Percentiles rank a stretch among this genome's conserved stretches.
Evolutionary conservation across 805 yeast genomes (phyloP).

Genomic region (Ogataea methanolica): DNA sequence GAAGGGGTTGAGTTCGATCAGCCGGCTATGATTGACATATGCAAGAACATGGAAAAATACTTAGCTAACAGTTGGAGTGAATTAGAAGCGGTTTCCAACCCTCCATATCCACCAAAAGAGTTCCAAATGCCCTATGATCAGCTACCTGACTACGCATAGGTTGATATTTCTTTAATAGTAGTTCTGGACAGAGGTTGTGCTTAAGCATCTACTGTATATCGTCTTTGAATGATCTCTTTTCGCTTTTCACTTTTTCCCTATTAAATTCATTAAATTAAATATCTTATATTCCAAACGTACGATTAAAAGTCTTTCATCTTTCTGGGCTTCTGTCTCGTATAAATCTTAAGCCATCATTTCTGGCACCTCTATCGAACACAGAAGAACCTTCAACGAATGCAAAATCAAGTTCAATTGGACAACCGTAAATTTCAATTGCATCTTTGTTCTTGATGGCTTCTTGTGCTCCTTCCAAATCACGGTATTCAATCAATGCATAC

Average conservation of each 20-base stretch:
- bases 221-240: too few relatives aligned
- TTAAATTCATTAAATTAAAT: neutral
- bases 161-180: too few relatives aligned
- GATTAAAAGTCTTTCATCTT: neutral
- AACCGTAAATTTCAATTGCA: slow-evolving; percentile 31
- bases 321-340: neutral
- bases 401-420: slow-evolving; percentile 29
- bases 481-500: slow-evolving; percentile 38
- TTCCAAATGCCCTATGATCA: slow-evolving; percentile 19
- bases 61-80: slow-evolving; percentile 26
- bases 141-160: slow-evolving; percentile 9
- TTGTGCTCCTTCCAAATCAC: slow-evolving; percentile 28
- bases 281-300: neutral
- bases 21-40: slow-evolving; percentile 20
- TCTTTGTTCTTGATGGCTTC: slow-evolving; percentile 27
- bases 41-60: slow-evolving; percentile 26
- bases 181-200: too few relatives aligned
- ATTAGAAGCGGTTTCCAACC: slow-evolving; percentile 26
- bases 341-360: neutral
- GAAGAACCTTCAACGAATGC: slow-evolving; percentile 30
- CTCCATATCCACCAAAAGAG: slow-evolving; percentile 22
- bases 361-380: neutral
- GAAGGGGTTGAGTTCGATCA: slow-evolving; percentile 26
- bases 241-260: neutral
- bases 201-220: too few relatives aligned